phyloP scores from a whole-genome alignment of 768 basidiomycete species.

The Agrocybe chaxingu region DNA sequence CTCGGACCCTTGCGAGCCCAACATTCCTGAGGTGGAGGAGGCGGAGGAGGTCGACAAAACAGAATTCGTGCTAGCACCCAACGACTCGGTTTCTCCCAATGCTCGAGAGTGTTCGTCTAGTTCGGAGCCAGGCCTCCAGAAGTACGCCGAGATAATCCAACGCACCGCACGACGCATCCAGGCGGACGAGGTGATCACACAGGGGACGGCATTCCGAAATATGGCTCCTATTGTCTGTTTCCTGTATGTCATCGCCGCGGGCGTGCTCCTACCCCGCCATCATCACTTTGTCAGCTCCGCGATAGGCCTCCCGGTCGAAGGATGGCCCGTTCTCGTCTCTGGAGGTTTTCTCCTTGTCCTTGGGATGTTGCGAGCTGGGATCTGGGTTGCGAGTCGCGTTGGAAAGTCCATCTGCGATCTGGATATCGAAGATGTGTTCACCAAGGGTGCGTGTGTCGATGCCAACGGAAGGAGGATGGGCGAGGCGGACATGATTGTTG shows the following conservation, averaged over 20 bases:
- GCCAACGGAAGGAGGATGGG: conserved; percentile 15
- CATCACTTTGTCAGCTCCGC: not conserved
- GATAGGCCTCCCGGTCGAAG: not conserved
- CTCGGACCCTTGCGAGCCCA: too few relatives aligned
- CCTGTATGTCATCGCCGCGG: conserved; percentile 7
- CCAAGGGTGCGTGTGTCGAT: conserved; percentile 11
- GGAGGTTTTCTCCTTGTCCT: conserved; percentile 4
- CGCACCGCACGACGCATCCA: conserved; percentile 5
- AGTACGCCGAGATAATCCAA: conserved; percentile 10
- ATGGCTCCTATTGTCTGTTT: conserved; percentile 8
- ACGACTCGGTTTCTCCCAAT: too few relatives aligned
- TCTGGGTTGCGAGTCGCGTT: conserved; percentile 10
- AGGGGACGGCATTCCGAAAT: conserved; percentile 4
- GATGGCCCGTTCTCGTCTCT: not conserved
- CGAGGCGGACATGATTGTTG: conserved; percentile 14
- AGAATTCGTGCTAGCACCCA: too few relatives aligned
- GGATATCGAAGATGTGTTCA: conserved; percentile 10
- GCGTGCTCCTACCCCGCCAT: conserved; percentile 5
- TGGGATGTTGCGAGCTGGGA: conserved; percentile 4
- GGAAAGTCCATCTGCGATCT: conserved; percentile 13
- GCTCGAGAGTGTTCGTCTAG: too few relatives aligned
- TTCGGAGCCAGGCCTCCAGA: conserved; percentile 2
- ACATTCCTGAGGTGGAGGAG: too few relatives aligned
- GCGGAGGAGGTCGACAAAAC: too few relatives aligned
- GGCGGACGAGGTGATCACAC: conserved; percentile 6